phyloP scores from a whole-genome alignment of 2,329 filamentous ascomycete species.

The Pseudogymnoascus sp. region DNA sequence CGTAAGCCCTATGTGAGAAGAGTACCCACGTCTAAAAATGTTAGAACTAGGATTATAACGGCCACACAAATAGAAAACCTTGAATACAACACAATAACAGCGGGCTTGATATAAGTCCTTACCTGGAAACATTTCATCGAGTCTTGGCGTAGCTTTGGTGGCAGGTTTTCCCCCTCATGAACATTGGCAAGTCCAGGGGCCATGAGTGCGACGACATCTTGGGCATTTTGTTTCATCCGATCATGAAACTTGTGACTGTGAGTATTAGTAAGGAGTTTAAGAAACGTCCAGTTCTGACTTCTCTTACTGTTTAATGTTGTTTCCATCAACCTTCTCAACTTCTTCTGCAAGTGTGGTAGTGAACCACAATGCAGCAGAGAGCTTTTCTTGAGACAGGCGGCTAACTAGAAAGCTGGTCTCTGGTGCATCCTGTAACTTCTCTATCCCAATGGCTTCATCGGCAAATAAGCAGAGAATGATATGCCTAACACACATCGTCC shows the following conservation, averaged over 20 bases:
- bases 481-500: slow-evolving; percentile 58
- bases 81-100: neutral
- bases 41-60: slow-evolving; percentile 12
- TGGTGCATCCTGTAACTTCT: slow-evolving; percentile 38
- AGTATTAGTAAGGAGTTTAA: slow-evolving; percentile 11
- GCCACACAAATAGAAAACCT: slow-evolving; percentile 10
- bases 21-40: slow-evolving; percentile 58
- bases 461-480: slow-evolving; percentile 51
- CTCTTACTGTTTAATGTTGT: slow-evolving; percentile 47
- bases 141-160: slow-evolving; percentile 42
- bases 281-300: neutral
- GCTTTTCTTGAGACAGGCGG: slow-evolving; percentile 41
- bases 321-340: slow-evolving; percentile 58
- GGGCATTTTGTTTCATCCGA: slow-evolving; percentile 43
- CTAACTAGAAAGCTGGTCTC: slow-evolving; percentile 38
- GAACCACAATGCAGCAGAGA: slow-evolving; percentile 58
- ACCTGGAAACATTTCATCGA: slow-evolving; percentile 56
- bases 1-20: slow-evolving; percentile 60
- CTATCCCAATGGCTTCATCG: slow-evolving; percentile 40
- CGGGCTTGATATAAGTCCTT: slow-evolving; percentile 19
- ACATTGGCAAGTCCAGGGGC: slow-evolving; percentile 31
- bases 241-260: slow-evolving; percentile 39
- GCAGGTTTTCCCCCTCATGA: slow-evolving; percentile 34
- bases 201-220: slow-evolving; percentile 43
- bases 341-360: slow-evolving; percentile 57